A percentile compares a stretch with the other conserved stretches of the same genome.
phyloP scores from a whole-genome alignment of 352 stramenopile genomes.

The Phytophthora boehmeriae region DNA sequence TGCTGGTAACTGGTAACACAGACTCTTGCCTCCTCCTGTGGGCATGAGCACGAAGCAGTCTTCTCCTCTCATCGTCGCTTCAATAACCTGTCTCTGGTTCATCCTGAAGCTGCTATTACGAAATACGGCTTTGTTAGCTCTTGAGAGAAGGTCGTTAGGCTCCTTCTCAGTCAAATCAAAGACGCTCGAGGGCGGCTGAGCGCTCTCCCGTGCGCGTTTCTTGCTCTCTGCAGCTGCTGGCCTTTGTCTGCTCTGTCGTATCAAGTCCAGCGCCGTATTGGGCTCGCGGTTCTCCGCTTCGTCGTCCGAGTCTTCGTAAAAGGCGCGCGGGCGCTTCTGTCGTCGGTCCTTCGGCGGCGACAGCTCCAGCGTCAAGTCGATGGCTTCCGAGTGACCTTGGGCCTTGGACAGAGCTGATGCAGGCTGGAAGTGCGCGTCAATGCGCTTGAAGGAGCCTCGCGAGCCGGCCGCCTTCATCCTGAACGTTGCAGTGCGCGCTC shows the following conservation, averaged over 20 bases:
- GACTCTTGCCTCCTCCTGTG: constrained; percentile 90
- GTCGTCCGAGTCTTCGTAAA: constrained; percentile 68
- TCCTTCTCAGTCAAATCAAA: constrained; percentile 1
- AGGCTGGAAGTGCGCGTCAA: constrained; percentile 66
- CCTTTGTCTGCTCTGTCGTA: constrained; percentile 32
- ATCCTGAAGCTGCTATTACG: constrained; percentile 86
- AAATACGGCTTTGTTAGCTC: constrained; percentile 72
- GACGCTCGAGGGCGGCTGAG: neutral
- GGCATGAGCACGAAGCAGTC: constrained; percentile 96
- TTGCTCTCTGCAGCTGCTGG: neutral
- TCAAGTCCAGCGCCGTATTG: constrained; percentile 62
- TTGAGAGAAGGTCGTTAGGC: constrained; percentile 42
- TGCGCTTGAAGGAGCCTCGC: constrained; percentile 45
- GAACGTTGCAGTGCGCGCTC: neutral
- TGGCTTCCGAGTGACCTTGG: constrained; percentile 30
- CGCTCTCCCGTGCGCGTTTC: constrained; percentile 22
- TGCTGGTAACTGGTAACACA: constrained; percentile 92
- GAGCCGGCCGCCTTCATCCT: neutral
- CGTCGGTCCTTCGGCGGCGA: constrained; percentile 1
- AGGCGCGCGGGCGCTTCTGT: constrained; percentile 27
- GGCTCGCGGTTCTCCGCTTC: constrained; percentile 52
- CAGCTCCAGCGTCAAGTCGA: constrained; percentile 47
- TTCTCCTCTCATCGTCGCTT: constrained; percentile 88
- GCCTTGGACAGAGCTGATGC: constrained; percentile 17
- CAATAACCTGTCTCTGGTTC: constrained; percentile 93